phyloP scores from a whole-genome alignment of 345 rosid species.

The Hibiscus syriacus region DNA sequence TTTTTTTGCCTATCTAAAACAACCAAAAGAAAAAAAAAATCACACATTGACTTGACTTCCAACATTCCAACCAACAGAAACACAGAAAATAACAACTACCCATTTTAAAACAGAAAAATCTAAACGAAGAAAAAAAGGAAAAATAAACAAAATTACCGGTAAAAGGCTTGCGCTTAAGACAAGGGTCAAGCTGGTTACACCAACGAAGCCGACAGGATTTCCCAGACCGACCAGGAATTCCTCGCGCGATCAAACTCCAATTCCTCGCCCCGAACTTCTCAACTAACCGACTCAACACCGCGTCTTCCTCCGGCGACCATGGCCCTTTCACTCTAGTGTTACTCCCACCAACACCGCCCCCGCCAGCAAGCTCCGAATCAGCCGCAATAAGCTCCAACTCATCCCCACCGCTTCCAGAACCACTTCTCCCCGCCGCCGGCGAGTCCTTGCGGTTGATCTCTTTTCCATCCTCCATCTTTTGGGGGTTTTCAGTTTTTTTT shows the following conservation, averaged over 20 bases:
- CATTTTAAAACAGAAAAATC: background rate
- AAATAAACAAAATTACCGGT: slow-evolving; percentile 38
- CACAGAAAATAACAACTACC: background rate
- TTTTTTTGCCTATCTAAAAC: background rate
- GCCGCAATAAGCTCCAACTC: background rate
- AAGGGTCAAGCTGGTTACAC: slow-evolving; percentile 89
- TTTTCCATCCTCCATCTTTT: slow-evolving; percentile 19
- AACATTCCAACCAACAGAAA: background rate
- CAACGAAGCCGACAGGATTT: slow-evolving; percentile 81
- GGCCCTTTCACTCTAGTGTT: too few relatives aligned
- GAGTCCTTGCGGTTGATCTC: slow-evolving; percentile 18
- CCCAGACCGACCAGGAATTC: slow-evolving; percentile 76
- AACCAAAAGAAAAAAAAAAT: background rate
- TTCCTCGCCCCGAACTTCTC: slow-evolving; percentile 64
- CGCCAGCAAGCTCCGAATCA: slow-evolving; percentile 18
- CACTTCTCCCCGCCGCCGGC: slow-evolving; percentile 16
- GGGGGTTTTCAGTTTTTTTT: background rate
- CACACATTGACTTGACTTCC: background rate
- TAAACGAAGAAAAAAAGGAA: background rate
- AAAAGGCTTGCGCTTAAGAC: slow-evolving; percentile 72
- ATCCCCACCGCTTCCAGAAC: background rate
- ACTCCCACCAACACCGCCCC: too few relatives aligned
- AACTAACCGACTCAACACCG: slow-evolving; percentile 46
- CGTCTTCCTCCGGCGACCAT: slow-evolving; percentile 86
- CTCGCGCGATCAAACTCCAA: slow-evolving; percentile 82